A percentile compares a stretch with the other conserved stretches of the same genome.
Conservation (phyloP, 2,329 filamentous ascomycete genomes). For the Fusarium illudens region DNA sequence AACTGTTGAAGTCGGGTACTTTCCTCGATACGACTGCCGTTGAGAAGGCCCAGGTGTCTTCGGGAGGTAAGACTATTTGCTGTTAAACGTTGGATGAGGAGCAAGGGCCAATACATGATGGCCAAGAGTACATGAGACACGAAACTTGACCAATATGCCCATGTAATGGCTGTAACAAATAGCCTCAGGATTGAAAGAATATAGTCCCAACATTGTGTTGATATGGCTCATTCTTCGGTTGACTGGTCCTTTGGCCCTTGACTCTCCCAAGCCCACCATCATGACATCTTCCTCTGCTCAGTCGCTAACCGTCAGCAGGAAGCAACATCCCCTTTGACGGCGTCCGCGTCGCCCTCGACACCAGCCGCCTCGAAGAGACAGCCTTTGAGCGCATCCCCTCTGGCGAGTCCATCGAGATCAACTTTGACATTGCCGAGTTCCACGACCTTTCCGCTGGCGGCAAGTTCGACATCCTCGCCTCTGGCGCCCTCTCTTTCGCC, state of each 20-base stretch:
- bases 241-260: neutral
- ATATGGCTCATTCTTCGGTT: neutral
- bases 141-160: neutral
- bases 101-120: neutral
- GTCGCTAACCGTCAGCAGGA: constrained; percentile 30
- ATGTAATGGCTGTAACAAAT: neutral
- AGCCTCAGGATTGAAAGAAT: neutral
- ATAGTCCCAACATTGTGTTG: neutral
- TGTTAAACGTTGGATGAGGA: neutral
- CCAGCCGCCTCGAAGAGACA: constrained; percentile 53
- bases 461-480: constrained; percentile 63
- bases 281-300: neutral
- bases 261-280: neutral
- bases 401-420: constrained; percentile 60
- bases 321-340: constrained; percentile 60
- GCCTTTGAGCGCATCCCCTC: constrained; percentile 60
- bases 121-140: neutral
- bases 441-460: constrained; percentile 63
- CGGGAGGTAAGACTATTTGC: constrained; percentile 48
- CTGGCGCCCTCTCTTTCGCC: constrained; percentile 65
- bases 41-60: constrained; percentile 62
- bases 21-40: constrained; percentile 62
- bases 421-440: constrained; percentile 64
- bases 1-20: constrained; percentile 62
- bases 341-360: constrained; percentile 59